Base-by-base conservation (phyloP, 495 filamentous ascomycete species). In the Lindgomyces ingoldianus region DNA sequence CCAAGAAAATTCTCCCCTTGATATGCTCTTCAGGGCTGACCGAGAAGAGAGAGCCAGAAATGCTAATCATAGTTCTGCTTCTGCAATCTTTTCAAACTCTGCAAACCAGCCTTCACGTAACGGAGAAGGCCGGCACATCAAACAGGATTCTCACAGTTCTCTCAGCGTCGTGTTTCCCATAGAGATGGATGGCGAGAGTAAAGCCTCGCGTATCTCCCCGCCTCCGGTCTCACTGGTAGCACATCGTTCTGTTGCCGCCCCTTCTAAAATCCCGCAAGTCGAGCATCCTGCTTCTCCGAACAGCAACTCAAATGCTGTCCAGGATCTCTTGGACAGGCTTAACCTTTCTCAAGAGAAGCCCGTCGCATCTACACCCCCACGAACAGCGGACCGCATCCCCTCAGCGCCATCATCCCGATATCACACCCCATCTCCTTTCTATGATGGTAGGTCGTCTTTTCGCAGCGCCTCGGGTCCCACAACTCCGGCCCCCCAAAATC, bases 11-110 rank as follows among this genome's bases (percentile, higher is more conserved):
- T 93, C 91, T 21, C 91, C 91, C 1, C 79, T 98, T 9, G 91
- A 97, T 66, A 80, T 93, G 54, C 85, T 98, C 64, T 97, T 98
- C 79, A 87, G 87, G 58, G 91, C 91, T 42, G 89, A 95, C 67
- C 82, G 88, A 44, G 87, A 88, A 62, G 87, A 91, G 69, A 89
- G 85, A 70, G 87, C 86, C 36, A 78, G 83, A 29, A 68, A 36
- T 16, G 41, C 42, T 41, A 57, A 30, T 49, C 14, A 27, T 19
- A 56, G 57, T 51, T 51, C 64, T 4, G 45, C 12, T 1, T 57
- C 64, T 42, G 14, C 26, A 2, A n/a, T 39, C 14, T 56, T 67
- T 22, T 56, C 57, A 6, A 51, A 29, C 21, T 33, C 53, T 26
- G 29, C 61, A 19, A 25, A 16, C 21, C 53, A 25, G 0, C 16